Base-by-base conservation (phyloP, 2,329 filamentous ascomycete species). In the Aquanectria penicillioides region DNA sequence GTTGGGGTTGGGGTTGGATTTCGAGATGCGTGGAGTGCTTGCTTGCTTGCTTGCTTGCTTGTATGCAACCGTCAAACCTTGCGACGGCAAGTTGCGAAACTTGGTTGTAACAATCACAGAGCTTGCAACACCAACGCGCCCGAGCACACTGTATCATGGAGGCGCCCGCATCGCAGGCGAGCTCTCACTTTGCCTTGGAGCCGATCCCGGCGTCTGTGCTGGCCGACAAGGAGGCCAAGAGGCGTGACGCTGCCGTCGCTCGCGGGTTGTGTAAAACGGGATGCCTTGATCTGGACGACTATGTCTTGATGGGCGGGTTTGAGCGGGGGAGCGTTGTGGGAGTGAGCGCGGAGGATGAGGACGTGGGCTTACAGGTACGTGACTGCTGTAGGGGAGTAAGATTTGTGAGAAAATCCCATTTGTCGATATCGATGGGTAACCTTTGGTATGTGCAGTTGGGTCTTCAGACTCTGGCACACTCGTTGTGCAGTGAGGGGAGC, bases 241-340 rank as follows among this genome's bases (percentile, higher is more conserved):
- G 78, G 2, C 73, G 76, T 18, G 69, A 78, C 49, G 68, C 51
- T 12, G 66, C 75, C 2, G 56, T 53, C 15, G 34, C 55, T 6
- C 65, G 72, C 4, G 79, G 79, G 0, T 57, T 53, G 5, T 70
- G 79, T 25, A 57, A 64, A 23, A 80, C 77, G 1, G 84, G 83
- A 11, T 84, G 82, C 49, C 36, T 44, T 2, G 82, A 81, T 59
- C 63, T 87, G 28, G 85, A 87, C 61, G 70, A 76, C 3, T 69
- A 80, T 25, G 75, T 83, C 6, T 71, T 87, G 5, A 54, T 78
- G 6, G 82, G 81, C 3, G 83, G 83, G 0, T 73, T 86, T 10
- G 78, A 82, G 69, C 71, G 80, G n/a, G 84, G 83, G 0, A 73
- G 72, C 17, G 78, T 87, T 0, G 80, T 85, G 1, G 85, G 85